phyloP scores from a whole-genome alignment of 2,329 filamentous ascomycete genomes.

The Drechmeria coniospora region DNA sequence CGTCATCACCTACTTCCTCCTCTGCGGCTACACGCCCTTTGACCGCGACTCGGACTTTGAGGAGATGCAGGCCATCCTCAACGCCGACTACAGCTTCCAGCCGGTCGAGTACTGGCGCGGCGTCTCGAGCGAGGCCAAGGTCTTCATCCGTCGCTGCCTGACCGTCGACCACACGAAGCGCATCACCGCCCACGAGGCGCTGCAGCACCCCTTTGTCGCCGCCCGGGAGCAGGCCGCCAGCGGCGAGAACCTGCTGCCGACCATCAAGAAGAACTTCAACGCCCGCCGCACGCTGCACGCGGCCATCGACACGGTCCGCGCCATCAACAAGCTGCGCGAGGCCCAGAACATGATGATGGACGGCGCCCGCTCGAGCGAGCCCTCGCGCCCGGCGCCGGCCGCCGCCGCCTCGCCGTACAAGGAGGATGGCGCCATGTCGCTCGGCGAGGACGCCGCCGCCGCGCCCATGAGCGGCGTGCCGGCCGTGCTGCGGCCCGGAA shows the following conservation, averaged over 20 bases:
- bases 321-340: slow-evolving; percentile 56
- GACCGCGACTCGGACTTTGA: slow-evolving; percentile 95
- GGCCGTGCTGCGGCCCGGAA: slow-evolving; percentile 37
- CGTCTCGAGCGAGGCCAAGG: slow-evolving; percentile 70
- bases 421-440: slow-evolving; percentile 30
- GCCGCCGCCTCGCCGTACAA: slow-evolving; percentile 12
- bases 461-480: slow-evolving; percentile 22
- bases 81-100: slow-evolving; percentile 90
- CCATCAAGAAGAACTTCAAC: slow-evolving; percentile 63
- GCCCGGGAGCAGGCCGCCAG: slow-evolving; percentile 32
- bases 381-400: slow-evolving; percentile 18
- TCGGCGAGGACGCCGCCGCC: slow-evolving; percentile 28
- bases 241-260: slow-evolving; percentile 50
- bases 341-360: slow-evolving; percentile 47
- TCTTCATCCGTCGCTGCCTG: slow-evolving; percentile 84
- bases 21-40: slow-evolving; percentile 96
- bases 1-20: slow-evolving; percentile 95
- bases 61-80: slow-evolving; percentile 97
- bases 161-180: slow-evolving; percentile 77
- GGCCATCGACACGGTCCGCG: slow-evolving; percentile 54
- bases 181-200: slow-evolving; percentile 76
- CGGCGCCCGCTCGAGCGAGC: slow-evolving; percentile 37
- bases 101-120: slow-evolving; percentile 94
- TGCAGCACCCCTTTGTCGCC: slow-evolving; percentile 50
- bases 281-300: slow-evolving; percentile 52